Base-by-base conservation (phyloP, 768 basidiomycete species). In the Podaxis rugospora region DNA sequence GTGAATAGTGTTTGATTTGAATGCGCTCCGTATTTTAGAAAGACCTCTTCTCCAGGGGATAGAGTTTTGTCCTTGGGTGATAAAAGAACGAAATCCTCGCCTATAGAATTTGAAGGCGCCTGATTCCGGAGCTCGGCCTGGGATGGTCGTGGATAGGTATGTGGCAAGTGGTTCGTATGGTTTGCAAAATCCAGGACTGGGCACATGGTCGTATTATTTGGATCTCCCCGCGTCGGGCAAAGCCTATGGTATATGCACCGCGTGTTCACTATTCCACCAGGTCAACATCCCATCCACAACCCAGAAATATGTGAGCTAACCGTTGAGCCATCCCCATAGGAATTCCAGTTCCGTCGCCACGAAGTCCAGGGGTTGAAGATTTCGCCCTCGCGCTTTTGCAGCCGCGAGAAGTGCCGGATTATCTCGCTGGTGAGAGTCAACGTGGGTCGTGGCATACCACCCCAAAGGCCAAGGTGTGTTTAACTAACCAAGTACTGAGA, bases 131-230 rank as follows among this genome's bases (percentile, higher is more conserved):
- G 69, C 35, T 79, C 73, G 61, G 71, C 70, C 5, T 71, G 69
- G 21, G 77, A 71, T 7, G 72, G 63, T 32, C 72, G 66, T 21
- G 81, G 86, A 11, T 65, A 70, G 75, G 83, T 80, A 59, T 78
- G 75, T 9, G 79, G 73, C 42, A 69, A 69, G 37, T 68, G 54
- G 42, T 75, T 64, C 2, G 77, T 76, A 65, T 97, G 95, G 66
- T 97, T 97, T 13, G 92, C 92, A 63, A 98, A 89, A 74, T 98
- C 96, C 55, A 97, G 78, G 36, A 97, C 79, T 7, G 96, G 96
- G 62, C 91, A 92, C 61, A 98, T 78, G 0, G 94, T 92, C 62
- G 95, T 74, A 68, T 96, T 95, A 70, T 93, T 84, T 28, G 83
- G 78, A 66, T 87, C 79, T 10, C 80, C 78, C 52, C 72, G 77